These are phyloP conservation scores for Euphorbia peplus DNA, from an alignment of 345 rosid species.

Conservation along the genomic window DNA sequence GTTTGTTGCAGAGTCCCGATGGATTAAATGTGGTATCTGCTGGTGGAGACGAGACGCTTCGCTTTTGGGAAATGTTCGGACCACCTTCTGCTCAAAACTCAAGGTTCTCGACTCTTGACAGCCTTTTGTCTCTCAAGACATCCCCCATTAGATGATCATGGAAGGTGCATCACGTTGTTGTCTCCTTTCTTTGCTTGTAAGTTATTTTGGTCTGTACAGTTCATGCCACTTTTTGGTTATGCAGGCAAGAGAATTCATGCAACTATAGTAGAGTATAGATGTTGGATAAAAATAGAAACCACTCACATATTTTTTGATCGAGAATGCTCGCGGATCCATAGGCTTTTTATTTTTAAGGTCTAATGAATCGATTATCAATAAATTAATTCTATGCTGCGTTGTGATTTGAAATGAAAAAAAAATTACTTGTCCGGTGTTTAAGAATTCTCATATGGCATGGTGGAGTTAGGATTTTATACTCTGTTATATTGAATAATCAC, in stretches of 20 bases:
- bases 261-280: not conserved
- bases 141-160: slow-evolving; percentile 35
- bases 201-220: not conserved
- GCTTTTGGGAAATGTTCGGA: slow-evolving; percentile 54
- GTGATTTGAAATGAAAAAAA: too few relatives aligned
- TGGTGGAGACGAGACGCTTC: slow-evolving; percentile 46
- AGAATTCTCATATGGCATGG: too few relatives aligned
- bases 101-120: slow-evolving; percentile 32
- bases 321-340: not conserved
- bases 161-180: not conserved
- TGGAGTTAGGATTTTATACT: too few relatives aligned
- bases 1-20: slow-evolving; percentile 47
- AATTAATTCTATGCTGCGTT: not conserved
- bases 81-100: slow-evolving; percentile 32
- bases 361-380: not conserved
- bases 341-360: not conserved
- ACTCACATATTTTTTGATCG: not conserved
- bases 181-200: not conserved
- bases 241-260: not conserved
- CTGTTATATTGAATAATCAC: too few relatives aligned
- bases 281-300: not conserved
- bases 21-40: slow-evolving; percentile 49
- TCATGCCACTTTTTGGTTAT: not conserved
- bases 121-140: slow-evolving; percentile 44
- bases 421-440: too few relatives aligned